Evolutionary conservation across 108 stramenopile genomes (phyloP).

Genomic region (Thalassiosira profunda): DNA sequence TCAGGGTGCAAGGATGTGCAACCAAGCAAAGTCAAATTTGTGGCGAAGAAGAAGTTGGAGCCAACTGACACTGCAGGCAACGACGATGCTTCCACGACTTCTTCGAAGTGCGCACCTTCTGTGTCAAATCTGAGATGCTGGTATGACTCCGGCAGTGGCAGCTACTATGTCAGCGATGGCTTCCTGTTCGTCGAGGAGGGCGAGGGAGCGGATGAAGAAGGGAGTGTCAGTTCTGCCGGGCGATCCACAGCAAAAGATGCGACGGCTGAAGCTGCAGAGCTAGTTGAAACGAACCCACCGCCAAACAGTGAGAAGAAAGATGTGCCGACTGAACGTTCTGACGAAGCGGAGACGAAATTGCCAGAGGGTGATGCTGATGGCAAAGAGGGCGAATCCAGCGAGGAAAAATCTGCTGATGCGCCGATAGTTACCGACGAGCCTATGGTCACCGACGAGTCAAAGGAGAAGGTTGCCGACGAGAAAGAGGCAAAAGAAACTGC

Average conservation of each 20-base stretch:
- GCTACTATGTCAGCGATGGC: conserved; percentile 35
- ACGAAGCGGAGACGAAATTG: neutral
- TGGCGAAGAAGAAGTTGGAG: conserved; percentile 43
- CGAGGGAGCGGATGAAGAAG: neutral
- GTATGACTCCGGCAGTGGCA: conserved; percentile 29
- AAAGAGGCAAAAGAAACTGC: neutral
- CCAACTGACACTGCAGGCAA: conserved; percentile 5
- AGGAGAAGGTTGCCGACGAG: neutral
- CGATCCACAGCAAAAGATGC: neutral
- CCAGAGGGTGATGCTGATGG: neutral
- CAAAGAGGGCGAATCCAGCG: neutral
- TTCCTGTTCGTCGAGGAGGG: conserved; percentile 19
- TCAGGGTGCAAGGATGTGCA: conserved; percentile 64
- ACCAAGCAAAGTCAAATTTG: conserved; percentile 53
- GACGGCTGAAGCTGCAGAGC: neutral
- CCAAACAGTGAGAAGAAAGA: neutral
- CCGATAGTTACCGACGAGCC: too few species aligned
- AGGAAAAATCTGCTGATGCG: too few species aligned
- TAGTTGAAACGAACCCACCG: neutral
- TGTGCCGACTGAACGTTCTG: neutral
- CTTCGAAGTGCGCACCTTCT: neutral
- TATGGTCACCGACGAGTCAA: too few species aligned
- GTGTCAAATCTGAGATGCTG: conserved; percentile 26
- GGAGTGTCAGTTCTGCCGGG: neutral
- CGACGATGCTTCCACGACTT: conserved; percentile 11